Percentiles rank a stretch among this genome's conserved stretches.
Evolutionary conservation across 805 yeast species (phyloP).

Genomic region (Cyberlindnera veronae): DNA sequence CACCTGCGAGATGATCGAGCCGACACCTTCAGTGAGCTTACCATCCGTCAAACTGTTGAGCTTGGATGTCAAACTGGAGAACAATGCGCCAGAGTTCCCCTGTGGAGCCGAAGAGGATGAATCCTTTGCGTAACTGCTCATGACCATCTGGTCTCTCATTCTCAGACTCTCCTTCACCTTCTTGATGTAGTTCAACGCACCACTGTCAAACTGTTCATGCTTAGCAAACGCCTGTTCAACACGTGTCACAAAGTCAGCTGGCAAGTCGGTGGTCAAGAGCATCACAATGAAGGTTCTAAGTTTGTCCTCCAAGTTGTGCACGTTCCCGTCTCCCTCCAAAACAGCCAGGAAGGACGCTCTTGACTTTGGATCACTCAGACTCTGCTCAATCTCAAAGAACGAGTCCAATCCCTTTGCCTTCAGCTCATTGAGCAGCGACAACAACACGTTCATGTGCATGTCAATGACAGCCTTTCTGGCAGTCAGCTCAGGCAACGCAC

Average conservation of each 20-base stretch:
- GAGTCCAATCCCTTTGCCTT: constrained; percentile 87
- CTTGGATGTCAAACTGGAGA: constrained; percentile 71
- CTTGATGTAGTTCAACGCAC: constrained; percentile 69
- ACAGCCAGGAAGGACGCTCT: constrained; percentile 58
- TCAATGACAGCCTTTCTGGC: constrained; percentile 85
- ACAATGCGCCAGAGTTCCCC: constrained; percentile 47
- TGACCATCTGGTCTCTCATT: constrained; percentile 38
- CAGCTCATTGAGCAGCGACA: constrained; percentile 75
- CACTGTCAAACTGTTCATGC: constrained; percentile 54
- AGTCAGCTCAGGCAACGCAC: constrained; percentile 88
- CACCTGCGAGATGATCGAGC: constrained; percentile 82
- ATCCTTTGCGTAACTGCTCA: constrained; percentile 32
- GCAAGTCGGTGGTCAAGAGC: constrained; percentile 50
- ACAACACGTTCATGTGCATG: constrained; percentile 94
- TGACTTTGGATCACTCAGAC: constrained; percentile 52
- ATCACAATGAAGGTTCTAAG: constrained; percentile 85
- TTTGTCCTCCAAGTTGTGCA: constrained; percentile 73
- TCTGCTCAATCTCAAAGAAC: constrained; percentile 92
- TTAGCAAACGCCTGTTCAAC: constrained; percentile 60
- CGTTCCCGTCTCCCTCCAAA: constrained; percentile 42
- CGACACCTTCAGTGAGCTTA: constrained; percentile 82
- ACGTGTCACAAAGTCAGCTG: constrained; percentile 49
- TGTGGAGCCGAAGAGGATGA: constrained; percentile 24
- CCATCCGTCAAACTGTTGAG: constrained; percentile 82
- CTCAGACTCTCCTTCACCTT: constrained; percentile 77